A percentile compares a stretch with the other conserved stretches of the same genome.
phyloP scores from a whole-genome alignment of 1,284 basidiomycete species.

The Marasmius oreades region DNA sequence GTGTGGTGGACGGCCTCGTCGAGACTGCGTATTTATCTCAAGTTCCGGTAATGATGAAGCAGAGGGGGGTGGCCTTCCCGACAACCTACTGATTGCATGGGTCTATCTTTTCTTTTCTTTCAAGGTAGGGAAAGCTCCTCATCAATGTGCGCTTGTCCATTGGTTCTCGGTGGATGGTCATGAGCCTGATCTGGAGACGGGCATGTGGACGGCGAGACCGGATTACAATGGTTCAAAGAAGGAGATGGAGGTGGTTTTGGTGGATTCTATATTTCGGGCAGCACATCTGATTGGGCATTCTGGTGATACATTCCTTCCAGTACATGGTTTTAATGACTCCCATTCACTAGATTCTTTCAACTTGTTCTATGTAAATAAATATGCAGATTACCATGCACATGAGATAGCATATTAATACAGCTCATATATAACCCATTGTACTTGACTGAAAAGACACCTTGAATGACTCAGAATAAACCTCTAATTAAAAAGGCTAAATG shows the following conservation, averaged over 20 bases:
- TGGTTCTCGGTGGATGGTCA: neutral
- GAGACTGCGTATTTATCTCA: conserved; percentile 25
- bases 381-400: no score
- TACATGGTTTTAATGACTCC: conserved; percentile 8
- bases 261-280: conserved; percentile 19
- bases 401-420: no score
- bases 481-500: no score
- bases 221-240: conserved; percentile 15
- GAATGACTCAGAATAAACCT: no score
- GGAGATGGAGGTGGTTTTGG: conserved; percentile 14
- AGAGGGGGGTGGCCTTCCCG: conserved; percentile 17
- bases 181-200: conserved; percentile 20
- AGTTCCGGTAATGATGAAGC: conserved; percentile 11
- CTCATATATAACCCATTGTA: no score
- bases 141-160: neutral
- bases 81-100: conserved; percentile 20
- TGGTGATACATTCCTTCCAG: conserved; percentile 14
- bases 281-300: conserved; percentile 22
- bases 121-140: neutral
- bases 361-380: no score
- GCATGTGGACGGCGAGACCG: conserved; percentile 25
- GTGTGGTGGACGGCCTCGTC: conserved; percentile 16
- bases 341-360: conserved; percentile 17
- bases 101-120: conserved; percentile 21
- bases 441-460: no score